Conservation (phyloP, 768 basidiomycete genomes). For the Podaxis carcinomalis region DNA sequence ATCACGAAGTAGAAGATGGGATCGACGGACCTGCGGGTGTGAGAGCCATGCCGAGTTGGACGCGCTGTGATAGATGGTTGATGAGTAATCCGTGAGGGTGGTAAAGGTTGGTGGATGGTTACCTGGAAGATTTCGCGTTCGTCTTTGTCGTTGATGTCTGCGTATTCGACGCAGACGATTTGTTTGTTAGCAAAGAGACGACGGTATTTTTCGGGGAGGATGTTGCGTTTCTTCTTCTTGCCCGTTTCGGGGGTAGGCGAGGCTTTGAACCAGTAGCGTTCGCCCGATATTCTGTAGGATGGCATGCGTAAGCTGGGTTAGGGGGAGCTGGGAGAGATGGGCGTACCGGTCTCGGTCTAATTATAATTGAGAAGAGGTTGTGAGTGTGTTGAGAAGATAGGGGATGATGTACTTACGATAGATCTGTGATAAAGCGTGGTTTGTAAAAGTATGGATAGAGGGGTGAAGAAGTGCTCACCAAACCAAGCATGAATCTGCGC, state of each 20-base stretch:
- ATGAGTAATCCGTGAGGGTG: neutral
- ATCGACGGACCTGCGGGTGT: slow-evolving; percentile 54
- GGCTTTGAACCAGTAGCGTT: slow-evolving; percentile 51
- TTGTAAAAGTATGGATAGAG: neutral
- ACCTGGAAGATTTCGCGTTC: slow-evolving; percentile 77
- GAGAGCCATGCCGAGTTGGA: slow-evolving; percentile 75
- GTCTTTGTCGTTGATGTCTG: slow-evolving; percentile 47
- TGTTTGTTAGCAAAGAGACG: slow-evolving; percentile 69
- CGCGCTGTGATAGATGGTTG: slow-evolving; percentile 39
- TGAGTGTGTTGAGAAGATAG: neutral
- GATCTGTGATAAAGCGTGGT: too few species aligned
- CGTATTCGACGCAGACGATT: slow-evolving; percentile 78
- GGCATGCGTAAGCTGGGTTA: neutral
- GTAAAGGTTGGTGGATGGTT: neutral
- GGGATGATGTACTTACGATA: too few species aligned
- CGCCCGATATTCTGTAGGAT: slow-evolving; percentile 26
- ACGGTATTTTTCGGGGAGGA: slow-evolving; percentile 52
- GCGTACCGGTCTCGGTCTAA: slow-evolving; percentile 51
- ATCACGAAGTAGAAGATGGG: neutral
- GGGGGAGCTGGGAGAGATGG: neutral
- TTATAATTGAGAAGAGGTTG: neutral
- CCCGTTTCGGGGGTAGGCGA: slow-evolving; percentile 15
- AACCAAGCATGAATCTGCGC: slow-evolving; percentile 64
- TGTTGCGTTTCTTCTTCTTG: slow-evolving; percentile 16
- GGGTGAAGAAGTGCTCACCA: slow-evolving; percentile 19